These are phyloP conservation scores for Arthrobotrys conoides DNA, from an alignment of 2,329 filamentous ascomycete genomes.

Conservation along the genomic window DNA sequence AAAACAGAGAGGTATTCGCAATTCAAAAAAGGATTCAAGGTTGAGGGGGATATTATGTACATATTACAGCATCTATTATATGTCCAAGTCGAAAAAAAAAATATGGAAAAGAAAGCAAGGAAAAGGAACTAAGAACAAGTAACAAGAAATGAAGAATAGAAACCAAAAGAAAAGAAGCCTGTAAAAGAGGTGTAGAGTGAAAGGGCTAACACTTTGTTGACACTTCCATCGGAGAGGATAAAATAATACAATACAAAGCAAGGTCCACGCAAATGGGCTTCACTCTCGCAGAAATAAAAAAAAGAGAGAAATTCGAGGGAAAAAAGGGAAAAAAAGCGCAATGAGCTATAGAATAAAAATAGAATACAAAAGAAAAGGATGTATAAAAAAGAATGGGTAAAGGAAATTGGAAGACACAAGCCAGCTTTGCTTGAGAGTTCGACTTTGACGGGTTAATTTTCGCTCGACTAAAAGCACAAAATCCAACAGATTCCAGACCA, in stretches of 20 bases:
- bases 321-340: too few species aligned
- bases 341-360: background rate
- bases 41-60: conserved; percentile 39
- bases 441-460: conserved; percentile 10
- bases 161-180: conserved; percentile 40
- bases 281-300: conserved; percentile 20
- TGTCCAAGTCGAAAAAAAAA: conserved; percentile 42
- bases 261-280: conserved; percentile 13
- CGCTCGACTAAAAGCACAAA: conserved; percentile 31
- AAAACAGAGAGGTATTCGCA: conserved; percentile 12
- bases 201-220: conserved; percentile 21
- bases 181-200: conserved; percentile 17
- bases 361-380: conserved; percentile 25
- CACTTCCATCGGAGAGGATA: conserved; percentile 6
- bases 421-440: conserved; percentile 2
- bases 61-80: conserved; percentile 53
- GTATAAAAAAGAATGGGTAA: conserved; percentile 17
- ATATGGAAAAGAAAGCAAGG: conserved; percentile 27
- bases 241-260: background rate
- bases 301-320: too few species aligned
- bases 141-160: conserved; percentile 10
- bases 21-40: background rate
- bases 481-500: conserved; percentile 35
- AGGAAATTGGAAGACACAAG: conserved; percentile 16
- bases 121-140: too few species aligned